Conservation (phyloP, 1,139 yeast genomes). For the Suhomyces yuchorum region DNA sequence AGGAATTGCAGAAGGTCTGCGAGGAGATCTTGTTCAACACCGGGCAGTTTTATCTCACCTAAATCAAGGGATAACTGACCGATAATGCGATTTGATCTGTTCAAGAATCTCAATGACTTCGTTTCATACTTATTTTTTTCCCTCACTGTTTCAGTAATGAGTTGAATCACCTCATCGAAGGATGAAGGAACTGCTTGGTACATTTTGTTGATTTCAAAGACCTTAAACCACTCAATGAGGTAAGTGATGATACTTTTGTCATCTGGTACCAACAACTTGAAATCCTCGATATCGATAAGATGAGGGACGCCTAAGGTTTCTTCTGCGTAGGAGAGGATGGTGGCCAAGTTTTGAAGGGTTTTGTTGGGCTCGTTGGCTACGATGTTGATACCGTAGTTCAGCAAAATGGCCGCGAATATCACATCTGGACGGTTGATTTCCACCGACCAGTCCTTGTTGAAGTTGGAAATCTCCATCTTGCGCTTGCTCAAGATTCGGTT, state of each 20-base stretch:
- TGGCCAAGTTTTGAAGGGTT: constrained; percentile 29
- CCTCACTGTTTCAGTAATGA: constrained; percentile 26
- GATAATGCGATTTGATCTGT: constrained; percentile 24
- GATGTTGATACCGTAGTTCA: constrained; percentile 18
- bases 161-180: constrained; percentile 23
- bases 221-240: constrained; percentile 66
- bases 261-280: constrained; percentile 55
- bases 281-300: constrained; percentile 63
- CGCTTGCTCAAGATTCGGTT: constrained; percentile 26
- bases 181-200: not conserved
- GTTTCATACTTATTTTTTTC: constrained; percentile 37
- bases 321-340: constrained; percentile 26
- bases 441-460: constrained; percentile 43
- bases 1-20: constrained; percentile 2
- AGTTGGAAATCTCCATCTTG: constrained; percentile 30
- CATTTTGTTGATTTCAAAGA: constrained; percentile 32
- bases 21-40: not conserved
- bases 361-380: constrained; percentile 20
- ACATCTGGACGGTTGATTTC: constrained; percentile 34
- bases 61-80: constrained; percentile 13
- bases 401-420: constrained; percentile 29
- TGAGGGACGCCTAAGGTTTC: constrained; percentile 56
- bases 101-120: constrained; percentile 31
- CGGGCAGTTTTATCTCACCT: not conserved
- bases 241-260: constrained; percentile 68